Evolutionary conservation across 257 asterid genomes (phyloP), one percentile per base, ranked within the genome.

Genomic region (Knoxia roxburghii): DNA sequence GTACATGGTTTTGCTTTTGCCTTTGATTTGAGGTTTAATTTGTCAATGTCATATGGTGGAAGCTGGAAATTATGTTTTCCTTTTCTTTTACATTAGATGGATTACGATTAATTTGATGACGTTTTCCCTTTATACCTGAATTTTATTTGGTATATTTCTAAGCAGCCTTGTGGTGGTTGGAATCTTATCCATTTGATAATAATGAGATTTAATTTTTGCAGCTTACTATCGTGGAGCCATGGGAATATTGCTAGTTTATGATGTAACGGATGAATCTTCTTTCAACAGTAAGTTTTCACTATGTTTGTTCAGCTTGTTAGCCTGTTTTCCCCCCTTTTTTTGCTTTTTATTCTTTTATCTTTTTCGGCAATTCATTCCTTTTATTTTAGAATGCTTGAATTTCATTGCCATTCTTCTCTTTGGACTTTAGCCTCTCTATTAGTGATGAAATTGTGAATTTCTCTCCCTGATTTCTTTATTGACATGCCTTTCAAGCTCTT

Each of bases 181-280:
- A 0, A 20, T 30, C 1, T 68, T 58, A 30, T 21, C 13, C 4
- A 30, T 40, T 58, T 9, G 1, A 12, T 41, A n/a, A n/a, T n/a
- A 48, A 30, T 69, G 9, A 18, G 29, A 29, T 59, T 56, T 70
- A 58, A 20, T 57, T 58, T 80, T 43, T 72, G 78, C 90, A 84
- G 96, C 96, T 64, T 89, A 89, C 79, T 87, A 89, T 68, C 90
- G 96, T 50, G 95, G 95, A 78, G 96, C 96, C 70, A 85, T 87
- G 91, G 96, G 95, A 40, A 89, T 89, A 65, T 74, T 89, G 75
- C 83, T 87, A 71, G 96, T 89, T 68, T 89, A 87, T 64, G 95
- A 89, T 72, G 96, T 89, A 39, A 87, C 95, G 12, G 89, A 87
- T 17, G 95, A 84, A 65, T 82, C 89, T 17, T 89, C 96, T 64